phyloP scores from a whole-genome alignment of 331 rosid species.

The Erythrophleum ivorense region DNA sequence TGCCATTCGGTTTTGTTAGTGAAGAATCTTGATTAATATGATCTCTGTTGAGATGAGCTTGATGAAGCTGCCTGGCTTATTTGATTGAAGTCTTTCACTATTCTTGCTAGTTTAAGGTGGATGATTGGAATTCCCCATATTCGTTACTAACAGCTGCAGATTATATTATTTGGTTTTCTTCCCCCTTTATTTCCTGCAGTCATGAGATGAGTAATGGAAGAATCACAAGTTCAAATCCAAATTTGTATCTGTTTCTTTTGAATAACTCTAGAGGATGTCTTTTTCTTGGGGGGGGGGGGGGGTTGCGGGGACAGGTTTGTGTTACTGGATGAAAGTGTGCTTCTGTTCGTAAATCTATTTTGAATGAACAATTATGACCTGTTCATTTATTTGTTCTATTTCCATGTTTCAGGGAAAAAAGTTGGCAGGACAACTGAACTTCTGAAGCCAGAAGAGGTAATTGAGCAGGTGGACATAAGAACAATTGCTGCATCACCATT shows the following conservation, averaged over 20 bases:
- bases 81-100: not conserved
- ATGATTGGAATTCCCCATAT: not conserved
- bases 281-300: not conserved
- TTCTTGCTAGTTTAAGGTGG: not conserved
- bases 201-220: not conserved
- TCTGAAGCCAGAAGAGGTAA: conserved; percentile 67
- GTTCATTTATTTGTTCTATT: not conserved
- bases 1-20: not conserved
- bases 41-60: not conserved
- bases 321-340: not conserved
- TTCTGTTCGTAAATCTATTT: not conserved
- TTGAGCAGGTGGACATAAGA: conserved; percentile 82
- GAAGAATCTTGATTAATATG: not conserved
- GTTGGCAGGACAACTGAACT: conserved; percentile 72
- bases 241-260: not conserved
- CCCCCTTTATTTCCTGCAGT: not conserved
- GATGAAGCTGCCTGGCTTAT: not conserved
- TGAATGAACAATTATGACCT: not conserved
- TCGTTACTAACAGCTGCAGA: not conserved
- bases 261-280: not conserved
- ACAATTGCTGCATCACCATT: conserved; percentile 87
- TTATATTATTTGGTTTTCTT: not conserved
- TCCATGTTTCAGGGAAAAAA: conserved; percentile 57
- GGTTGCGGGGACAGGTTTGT: too few relatives aligned
- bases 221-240: not conserved